Evolutionary conservation across 2,329 filamentous ascomycete genomes (phyloP).

Genomic region (Aspergillus quadricinctus): DNA sequence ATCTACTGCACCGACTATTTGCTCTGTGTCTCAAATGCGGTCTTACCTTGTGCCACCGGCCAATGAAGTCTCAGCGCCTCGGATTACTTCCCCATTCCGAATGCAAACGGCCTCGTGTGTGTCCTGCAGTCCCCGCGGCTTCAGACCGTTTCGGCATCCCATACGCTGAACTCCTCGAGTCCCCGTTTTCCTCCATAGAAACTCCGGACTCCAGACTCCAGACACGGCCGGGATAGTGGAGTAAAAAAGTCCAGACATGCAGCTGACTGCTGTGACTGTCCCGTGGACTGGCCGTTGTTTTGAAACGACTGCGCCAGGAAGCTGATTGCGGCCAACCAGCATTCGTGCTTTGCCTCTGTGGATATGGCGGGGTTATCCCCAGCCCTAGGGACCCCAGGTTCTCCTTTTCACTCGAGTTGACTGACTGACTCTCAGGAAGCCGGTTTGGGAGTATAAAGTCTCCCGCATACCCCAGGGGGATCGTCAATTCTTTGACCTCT

Average conservation of each 20-base stretch:
- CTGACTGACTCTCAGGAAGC: neutral
- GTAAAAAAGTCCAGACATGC: too few species aligned
- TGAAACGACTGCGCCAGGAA: neutral
- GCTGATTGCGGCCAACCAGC: neutral
- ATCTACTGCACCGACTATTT: neutral
- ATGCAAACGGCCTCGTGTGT: neutral
- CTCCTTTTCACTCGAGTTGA: neutral
- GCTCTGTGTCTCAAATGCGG: neutral
- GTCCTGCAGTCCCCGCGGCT: neutral
- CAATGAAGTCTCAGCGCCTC: neutral
- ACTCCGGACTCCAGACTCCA: neutral
- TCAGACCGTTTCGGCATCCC: neutral
- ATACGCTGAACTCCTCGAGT: constrained; percentile 4
- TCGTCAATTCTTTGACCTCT: neutral
- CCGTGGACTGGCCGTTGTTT: neutral
- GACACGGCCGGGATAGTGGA: neutral
- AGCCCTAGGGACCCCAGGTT: constrained; percentile 1
- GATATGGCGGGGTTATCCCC: neutral
- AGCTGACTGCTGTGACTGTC: neutral
- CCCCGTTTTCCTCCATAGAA: neutral
- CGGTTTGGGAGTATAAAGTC: neutral
- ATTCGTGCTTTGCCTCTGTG: neutral
- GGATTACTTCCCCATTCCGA: neutral
- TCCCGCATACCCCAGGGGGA: neutral
- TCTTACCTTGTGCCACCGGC: neutral